These are phyloP conservation scores for Suillus ampliporus DNA, from an alignment of 768 basidiomycete genomes.

Conservation along the genomic window DNA sequence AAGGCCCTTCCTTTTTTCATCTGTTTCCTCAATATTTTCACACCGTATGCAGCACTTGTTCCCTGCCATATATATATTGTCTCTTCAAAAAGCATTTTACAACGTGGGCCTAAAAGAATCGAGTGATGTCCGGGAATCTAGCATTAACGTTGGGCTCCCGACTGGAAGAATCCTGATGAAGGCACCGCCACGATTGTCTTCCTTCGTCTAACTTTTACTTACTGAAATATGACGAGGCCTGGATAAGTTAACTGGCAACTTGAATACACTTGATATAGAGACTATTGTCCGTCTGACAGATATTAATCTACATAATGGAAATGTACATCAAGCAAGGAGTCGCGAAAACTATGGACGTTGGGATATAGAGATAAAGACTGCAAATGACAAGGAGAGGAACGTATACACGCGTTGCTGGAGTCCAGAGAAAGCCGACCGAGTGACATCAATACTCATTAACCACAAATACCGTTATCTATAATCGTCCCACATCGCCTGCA, in stretches of 20 bases:
- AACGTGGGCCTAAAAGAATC: too few species aligned
- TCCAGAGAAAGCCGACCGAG: not conserved
- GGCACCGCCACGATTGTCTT: too few species aligned
- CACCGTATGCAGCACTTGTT: too few species aligned
- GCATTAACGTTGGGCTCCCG: too few species aligned
- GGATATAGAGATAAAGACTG: not conserved
- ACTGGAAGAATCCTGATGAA: too few species aligned
- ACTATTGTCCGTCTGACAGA: not conserved
- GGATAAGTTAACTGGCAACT: not conserved
- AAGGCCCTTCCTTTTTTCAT: constrained; percentile 22
- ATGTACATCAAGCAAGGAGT: not conserved
- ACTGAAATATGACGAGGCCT: not conserved
- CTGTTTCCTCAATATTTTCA: not conserved
- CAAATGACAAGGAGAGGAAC: not conserved
- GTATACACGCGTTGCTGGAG: too few species aligned
- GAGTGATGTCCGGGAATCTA: too few species aligned
- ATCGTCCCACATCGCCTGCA: constrained; percentile 57
- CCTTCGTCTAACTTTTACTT: not conserved
- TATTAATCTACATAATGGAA: not conserved
- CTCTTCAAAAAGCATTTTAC: too few species aligned
- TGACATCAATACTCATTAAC: constrained; percentile 17
- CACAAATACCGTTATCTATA: constrained; percentile 45
- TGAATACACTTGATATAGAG: not conserved
- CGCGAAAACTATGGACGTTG: not conserved
- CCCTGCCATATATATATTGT: too few species aligned